Evolutionary conservation across 2,329 filamentous ascomycete species (phyloP).

Genomic region (Neospermospora avenae): DNA sequence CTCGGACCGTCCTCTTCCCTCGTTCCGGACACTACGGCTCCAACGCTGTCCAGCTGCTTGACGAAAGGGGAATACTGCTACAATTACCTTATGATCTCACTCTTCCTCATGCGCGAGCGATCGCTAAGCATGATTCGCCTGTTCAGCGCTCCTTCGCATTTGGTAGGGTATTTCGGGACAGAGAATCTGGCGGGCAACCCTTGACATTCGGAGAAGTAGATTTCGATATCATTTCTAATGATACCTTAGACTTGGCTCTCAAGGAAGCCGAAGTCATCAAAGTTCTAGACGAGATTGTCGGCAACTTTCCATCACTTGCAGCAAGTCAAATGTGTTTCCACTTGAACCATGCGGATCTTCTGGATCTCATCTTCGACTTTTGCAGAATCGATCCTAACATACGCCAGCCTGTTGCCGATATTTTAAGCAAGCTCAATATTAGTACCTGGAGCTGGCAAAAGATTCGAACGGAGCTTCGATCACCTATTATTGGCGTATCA

Average conservation of each 20-base stretch:
- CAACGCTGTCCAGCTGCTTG: constrained; percentile 76
- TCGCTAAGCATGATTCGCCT: constrained; percentile 69
- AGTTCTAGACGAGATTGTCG: constrained; percentile 86
- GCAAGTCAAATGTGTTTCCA: constrained; percentile 80
- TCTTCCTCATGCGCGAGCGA: constrained; percentile 77
- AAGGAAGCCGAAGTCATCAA: constrained; percentile 95
- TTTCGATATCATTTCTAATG: constrained; percentile 89
- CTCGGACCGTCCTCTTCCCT: constrained; percentile 75
- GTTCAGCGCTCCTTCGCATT: constrained; percentile 81
- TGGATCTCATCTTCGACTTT: constrained; percentile 86
- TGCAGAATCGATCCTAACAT: constrained; percentile 73
- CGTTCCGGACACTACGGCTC: constrained; percentile 72
- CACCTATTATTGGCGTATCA: constrained; percentile 75
- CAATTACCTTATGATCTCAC: constrained; percentile 95
- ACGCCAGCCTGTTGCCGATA: constrained; percentile 72
- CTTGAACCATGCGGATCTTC: constrained; percentile 80
- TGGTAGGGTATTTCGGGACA: constrained; percentile 81
- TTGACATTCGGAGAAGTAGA: constrained; percentile 84
- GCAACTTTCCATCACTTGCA: constrained; percentile 72
- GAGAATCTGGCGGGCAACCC: constrained; percentile 75
- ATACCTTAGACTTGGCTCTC: constrained; percentile 75
- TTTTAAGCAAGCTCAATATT: constrained; percentile 83
- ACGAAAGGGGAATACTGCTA: constrained; percentile 79
- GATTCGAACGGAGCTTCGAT: constrained; percentile 76
- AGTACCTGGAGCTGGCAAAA: constrained; percentile 78